phyloP scores from a whole-genome alignment of 495 filamentous ascomycete genomes.

The Hypoxylon rickii region DNA sequence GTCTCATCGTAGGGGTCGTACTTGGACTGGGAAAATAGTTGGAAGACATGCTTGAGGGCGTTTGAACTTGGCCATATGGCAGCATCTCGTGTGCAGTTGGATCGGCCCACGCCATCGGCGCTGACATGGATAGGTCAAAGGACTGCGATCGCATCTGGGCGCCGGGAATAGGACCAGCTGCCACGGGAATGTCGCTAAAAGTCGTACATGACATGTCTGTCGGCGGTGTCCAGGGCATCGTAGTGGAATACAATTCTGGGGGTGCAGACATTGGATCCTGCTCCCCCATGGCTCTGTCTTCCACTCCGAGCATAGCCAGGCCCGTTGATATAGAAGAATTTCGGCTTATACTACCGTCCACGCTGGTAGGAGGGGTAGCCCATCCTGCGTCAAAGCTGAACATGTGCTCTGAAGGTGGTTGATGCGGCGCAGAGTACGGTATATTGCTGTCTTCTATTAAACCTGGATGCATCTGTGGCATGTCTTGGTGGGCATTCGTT shows the following conservation, averaged over 20 bases:
- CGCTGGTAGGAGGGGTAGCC: conserved; percentile 40
- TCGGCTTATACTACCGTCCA: conserved; percentile 42
- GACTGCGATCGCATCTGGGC: conserved; percentile 41
- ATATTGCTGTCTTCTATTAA: conserved; percentile 39
- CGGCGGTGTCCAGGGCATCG: conserved; percentile 45
- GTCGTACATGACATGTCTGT: conserved; percentile 36
- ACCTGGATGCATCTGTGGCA: conserved; percentile 25
- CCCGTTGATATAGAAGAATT: conserved; percentile 43
- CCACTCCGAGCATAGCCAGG: conserved; percentile 40
- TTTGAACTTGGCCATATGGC: conserved; percentile 39
- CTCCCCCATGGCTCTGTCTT: conserved; percentile 31
- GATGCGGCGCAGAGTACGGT: conserved; percentile 31
- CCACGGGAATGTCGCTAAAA: conserved; percentile 39
- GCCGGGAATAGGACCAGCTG: conserved; percentile 23
- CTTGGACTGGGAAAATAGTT: conserved; percentile 47
- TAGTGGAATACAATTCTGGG: conserved; percentile 39
- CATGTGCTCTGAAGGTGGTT: conserved; percentile 18
- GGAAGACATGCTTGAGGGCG: conserved; percentile 37
- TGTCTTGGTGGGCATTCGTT: conserved; percentile 19
- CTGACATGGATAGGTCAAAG: conserved; percentile 42
- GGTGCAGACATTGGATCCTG: conserved; percentile 37
- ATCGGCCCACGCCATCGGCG: conserved; percentile 35
- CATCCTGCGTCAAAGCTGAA: conserved; percentile 40
- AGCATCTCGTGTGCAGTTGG: conserved; percentile 28
- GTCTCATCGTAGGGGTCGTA: conserved; percentile 39